Evolutionary conservation across 805 yeast genomes (phyloP), one percentile per base, ranked within the genome.

Genomic region (Wickerhamiella sorbophila): DNA sequence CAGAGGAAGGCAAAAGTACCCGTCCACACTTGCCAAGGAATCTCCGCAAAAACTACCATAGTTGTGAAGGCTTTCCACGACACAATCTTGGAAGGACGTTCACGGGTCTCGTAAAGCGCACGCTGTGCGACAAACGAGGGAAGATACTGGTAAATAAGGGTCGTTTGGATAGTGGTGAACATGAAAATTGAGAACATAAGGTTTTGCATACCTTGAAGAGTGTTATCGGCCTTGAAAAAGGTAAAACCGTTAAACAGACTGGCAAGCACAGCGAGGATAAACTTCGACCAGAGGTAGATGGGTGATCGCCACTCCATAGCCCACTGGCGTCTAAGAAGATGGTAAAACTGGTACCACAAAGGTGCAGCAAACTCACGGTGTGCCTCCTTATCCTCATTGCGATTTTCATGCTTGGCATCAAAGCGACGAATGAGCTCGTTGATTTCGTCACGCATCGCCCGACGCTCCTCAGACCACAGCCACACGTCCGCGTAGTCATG

Each of bases 191-290:
- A 70, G 53, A 78, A 73, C 66, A 77, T 64, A 43, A 72, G 66
- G 57, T 76, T 73, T 55, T 69, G 76, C 53, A 76, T 63, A 42
- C 81, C 82, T 35, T 67, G 65, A 36, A 69, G 51, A 29, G 72
- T 56, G 31, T 64, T 62, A 42, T 69, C 71, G 33, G 77, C 70
- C 50, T 77, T 68, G 63, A 68, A 77, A 61, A 76, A 82, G 1
- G 79, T 66, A 58, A 82, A 82, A 34, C 94, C 93, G 47, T 77
- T 71, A 55, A 78, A 76, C 16, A 81, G 53, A 32, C 83, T 74
- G 36, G 75, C 66, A 15, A 70, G 55, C 27, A 67, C 55, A 47
- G 63, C 62, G 49, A 74, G 59, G 54, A 65, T 63, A 19, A 74
- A 50, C 61, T 80, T 82, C 29, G 88, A 66, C 58, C 68, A 64